These are phyloP conservation scores for Beauveria sp. DNA, from an alignment of 2,329 filamentous ascomycete species.

Conservation along the genomic window DNA sequence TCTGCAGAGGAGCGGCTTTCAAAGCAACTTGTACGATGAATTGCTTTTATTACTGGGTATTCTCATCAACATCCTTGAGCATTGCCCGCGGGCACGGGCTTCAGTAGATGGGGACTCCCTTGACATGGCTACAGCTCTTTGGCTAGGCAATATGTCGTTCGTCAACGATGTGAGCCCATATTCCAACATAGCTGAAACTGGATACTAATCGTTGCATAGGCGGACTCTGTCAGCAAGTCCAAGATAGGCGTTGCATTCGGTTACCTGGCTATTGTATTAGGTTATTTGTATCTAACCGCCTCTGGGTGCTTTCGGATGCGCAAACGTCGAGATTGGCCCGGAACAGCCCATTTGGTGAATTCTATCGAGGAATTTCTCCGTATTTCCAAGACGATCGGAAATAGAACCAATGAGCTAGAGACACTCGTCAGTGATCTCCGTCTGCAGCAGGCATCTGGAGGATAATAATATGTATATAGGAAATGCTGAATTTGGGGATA, in stretches of 20 bases:
- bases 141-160: constrained; percentile 58
- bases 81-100: constrained; percentile 55
- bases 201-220: constrained; percentile 34
- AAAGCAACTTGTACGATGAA: constrained; percentile 52
- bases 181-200: not conserved
- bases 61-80: constrained; percentile 82
- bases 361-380: constrained; percentile 49
- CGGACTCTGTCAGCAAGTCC: constrained; percentile 65
- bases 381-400: constrained; percentile 43
- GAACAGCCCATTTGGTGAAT: constrained; percentile 37
- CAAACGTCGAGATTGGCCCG: constrained; percentile 34
- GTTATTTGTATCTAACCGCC: constrained; percentile 62
- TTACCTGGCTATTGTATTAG: constrained; percentile 77
- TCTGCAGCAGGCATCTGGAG: constrained; percentile 1
- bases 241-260: constrained; percentile 77
- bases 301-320: constrained; percentile 37
- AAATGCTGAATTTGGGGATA: not conserved
- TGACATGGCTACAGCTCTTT: constrained; percentile 54
- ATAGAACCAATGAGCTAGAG: constrained; percentile 32
- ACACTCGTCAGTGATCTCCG: constrained; percentile 29
- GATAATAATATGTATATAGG: not conserved
- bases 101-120: constrained; percentile 36
- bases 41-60: constrained; percentile 73
- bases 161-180: constrained; percentile 56
- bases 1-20: constrained; percentile 41